Percentiles rank a stretch among this genome's conserved stretches.
Conservation (phyloP, 169 alveolate genomes). For the Plasmodium sp. region DNA sequence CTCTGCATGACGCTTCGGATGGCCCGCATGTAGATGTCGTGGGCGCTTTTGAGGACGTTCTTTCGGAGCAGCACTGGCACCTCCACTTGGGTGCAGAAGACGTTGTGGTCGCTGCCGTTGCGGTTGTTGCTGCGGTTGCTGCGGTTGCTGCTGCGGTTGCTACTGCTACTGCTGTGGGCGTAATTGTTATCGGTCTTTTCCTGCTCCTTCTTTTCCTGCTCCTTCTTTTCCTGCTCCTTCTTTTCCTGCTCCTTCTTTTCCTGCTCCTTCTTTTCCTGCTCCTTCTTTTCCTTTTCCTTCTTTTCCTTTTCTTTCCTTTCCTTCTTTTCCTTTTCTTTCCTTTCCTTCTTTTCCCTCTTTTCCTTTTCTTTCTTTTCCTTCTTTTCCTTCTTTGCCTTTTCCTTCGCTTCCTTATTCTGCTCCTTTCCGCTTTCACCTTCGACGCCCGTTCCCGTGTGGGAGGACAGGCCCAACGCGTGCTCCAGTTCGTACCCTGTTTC, state of each 20-base stretch:
- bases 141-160: no score
- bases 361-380: not conserved
- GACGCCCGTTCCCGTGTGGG: not conserved
- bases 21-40: constrained; percentile 52
- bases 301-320: no score
- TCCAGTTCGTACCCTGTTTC: not conserved
- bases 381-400: not conserved
- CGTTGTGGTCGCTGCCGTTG: not conserved
- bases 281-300: not conserved
- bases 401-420: not conserved
- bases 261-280: no score
- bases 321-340: not conserved
- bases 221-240: not conserved
- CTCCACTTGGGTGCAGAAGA: constrained; percentile 49
- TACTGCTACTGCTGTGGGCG: not conserved
- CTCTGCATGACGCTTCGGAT: constrained; percentile 21
- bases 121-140: no score
- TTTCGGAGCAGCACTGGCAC: constrained; percentile 18
- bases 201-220: not conserved
- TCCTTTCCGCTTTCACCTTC: not conserved
- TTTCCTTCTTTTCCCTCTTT: not conserved
- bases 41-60: constrained; percentile 14
- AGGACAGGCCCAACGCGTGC: not conserved
- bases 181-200: not conserved
- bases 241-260: not conserved